A percentile compares a stretch with the other conserved stretches of the same genome.
phyloP scores from a whole-genome alignment of 2,329 filamentous ascomycete species.

The Diaporthe australafricana region DNA sequence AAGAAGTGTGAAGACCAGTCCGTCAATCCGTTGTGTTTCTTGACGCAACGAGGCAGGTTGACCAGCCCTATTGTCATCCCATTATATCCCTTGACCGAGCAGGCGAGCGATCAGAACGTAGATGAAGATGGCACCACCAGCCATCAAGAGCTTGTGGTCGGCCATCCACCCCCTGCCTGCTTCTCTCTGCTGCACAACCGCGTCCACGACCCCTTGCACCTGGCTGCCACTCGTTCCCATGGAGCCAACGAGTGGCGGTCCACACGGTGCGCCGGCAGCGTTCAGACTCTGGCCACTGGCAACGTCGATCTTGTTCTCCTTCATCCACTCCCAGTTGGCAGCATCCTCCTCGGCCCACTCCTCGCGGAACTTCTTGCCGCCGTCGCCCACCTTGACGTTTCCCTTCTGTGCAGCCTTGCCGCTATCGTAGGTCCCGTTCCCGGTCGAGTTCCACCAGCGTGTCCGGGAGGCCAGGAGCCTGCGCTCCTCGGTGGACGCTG shows the following conservation, averaged over 20 bases:
- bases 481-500: slow-evolving; percentile 80
- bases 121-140: slow-evolving; percentile 76
- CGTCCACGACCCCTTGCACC: slow-evolving; percentile 81
- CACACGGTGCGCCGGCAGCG: slow-evolving; percentile 58
- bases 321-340: slow-evolving; percentile 95
- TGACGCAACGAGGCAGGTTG: not conserved
- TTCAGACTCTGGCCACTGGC: slow-evolving; percentile 77
- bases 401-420: slow-evolving; percentile 69
- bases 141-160: slow-evolving; percentile 81
- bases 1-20: not conserved
- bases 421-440: slow-evolving; percentile 79
- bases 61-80: not conserved
- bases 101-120: slow-evolving; percentile 87
- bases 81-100: slow-evolving; percentile 61
- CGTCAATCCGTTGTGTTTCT: not conserved
- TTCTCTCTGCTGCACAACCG: slow-evolving; percentile 78
- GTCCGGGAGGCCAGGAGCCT: slow-evolving; percentile 81
- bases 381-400: slow-evolving; percentile 91
- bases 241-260: slow-evolving; percentile 66
- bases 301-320: slow-evolving; percentile 81
- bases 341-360: slow-evolving; percentile 92
- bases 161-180: slow-evolving; percentile 86
- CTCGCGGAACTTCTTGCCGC: slow-evolving; percentile 86
- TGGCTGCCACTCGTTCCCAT: slow-evolving; percentile 71
- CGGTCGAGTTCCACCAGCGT: slow-evolving; percentile 97